Evolutionary conservation across 208 protist genomes (phyloP), one percentile per base, ranked within the genome.

Genomic region (Strigomonas culicis): DNA sequence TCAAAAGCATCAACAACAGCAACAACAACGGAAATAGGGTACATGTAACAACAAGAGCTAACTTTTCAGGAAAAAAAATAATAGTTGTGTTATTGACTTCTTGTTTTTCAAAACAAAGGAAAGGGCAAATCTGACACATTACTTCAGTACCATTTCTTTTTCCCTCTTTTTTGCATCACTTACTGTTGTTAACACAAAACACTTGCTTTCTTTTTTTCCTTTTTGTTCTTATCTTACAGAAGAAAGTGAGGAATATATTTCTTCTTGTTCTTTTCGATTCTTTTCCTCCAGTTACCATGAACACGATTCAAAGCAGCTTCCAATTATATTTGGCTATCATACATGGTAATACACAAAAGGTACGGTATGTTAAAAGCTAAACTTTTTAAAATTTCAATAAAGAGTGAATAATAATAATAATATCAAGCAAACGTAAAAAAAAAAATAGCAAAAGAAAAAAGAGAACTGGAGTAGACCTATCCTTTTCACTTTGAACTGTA

Each of bases 181-280:
- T 51, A 25, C 50, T 52, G 31, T 28, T 8, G 27, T 39, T 53
- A 28, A 21, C 13, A 49, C 59, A 17, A 11, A 36, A 32, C 24
- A 24, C n/a, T 55, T 64, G 22, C 28, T n/a, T 10, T 44, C 3
- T 19, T 70, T 59, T 25, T 8, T 31, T 67, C 47, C n/a, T 39
- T 59, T 22, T 13, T 10, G 25, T 30, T 43, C 49, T 30, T 22
- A 19, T 22, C 57, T 39, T 66, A 15, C 47, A 34, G 58, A 34
- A n/a, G n/a, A n/a, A n/a, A n/a, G n/a, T n/a, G n/a, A n/a, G n/a
- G n/a, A n/a, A n/a, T n/a, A n/a, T n/a, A n/a, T n/a, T n/a, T n/a
- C n/a, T n/a, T n/a, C n/a, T n/a, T n/a, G n/a, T 68, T 39, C 49
- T 68, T 68, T n/a, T 44, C 11, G 50, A 52, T 71, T 66, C 66